Conservation (phyloP, 352 stramenopile species). For the Pythium plurisporium region DNA sequence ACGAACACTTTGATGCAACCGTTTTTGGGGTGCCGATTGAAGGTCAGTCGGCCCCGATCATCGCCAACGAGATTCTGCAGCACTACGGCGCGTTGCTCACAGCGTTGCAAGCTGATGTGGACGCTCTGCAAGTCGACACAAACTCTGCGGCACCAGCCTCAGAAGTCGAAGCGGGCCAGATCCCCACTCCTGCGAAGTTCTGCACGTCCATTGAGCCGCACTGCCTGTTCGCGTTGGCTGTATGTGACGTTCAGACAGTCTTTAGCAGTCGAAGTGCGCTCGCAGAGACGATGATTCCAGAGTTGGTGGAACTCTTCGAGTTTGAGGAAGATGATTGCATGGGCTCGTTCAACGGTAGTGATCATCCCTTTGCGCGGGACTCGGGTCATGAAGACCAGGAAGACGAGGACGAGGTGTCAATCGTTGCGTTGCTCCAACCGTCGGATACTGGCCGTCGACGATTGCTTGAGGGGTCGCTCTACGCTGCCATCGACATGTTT, state of each 20-base stretch:
- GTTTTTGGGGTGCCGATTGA: conserved; percentile 32
- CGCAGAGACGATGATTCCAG: conserved; percentile 54
- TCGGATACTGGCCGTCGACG: conserved; percentile 20
- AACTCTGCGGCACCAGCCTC: neutral
- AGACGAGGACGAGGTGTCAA: neutral
- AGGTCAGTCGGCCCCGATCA: conserved; percentile 48
- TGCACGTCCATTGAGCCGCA: conserved; percentile 46
- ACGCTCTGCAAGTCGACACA: neutral
- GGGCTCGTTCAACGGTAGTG: conserved; percentile 5
- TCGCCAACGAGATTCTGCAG: conserved; percentile 76
- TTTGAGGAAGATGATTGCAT: conserved; percentile 68
- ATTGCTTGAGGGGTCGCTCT: conserved; percentile 14
- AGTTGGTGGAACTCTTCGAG: conserved; percentile 66
- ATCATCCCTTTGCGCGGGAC: neutral
- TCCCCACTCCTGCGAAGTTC: conserved; percentile 33
- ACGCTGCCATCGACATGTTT: conserved; percentile 10
- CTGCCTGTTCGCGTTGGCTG: conserved; percentile 58
- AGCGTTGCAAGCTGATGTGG: conserved; percentile 33
- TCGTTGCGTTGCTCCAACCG: conserved; percentile 52
- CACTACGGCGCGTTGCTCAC: conserved; percentile 66
- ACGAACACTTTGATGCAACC: conserved; percentile 36
- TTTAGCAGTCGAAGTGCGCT: conserved; percentile 76
- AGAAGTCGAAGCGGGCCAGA: conserved; percentile 21
- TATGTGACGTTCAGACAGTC: conserved; percentile 79
- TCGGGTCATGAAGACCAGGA: neutral